Base-by-base conservation (phyloP, 768 basidiomycete genomes). In the Thelephora aurantiotincta region DNA sequence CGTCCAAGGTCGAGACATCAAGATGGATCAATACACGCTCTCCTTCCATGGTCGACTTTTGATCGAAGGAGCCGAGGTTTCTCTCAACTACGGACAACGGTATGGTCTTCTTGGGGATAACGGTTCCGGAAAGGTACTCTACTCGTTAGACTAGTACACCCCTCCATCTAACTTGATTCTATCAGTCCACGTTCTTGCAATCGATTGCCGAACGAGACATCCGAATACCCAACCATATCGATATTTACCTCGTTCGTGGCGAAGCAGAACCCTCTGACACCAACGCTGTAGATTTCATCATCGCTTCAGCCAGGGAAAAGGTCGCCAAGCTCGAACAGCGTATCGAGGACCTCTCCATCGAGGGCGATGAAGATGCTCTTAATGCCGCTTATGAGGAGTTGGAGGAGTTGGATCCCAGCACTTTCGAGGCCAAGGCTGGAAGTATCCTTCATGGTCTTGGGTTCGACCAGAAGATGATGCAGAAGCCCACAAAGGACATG, bases 361-460 rank as follows among this genome's bases (percentile, higher is more conserved):
- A 80, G 3, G 80, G 92, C 41, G 93, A 98, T 54, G 93, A 97
- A 30, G 57, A 73, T 30, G 89, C 86, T 2, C 77, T 99, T 19
- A 92, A 98, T 36, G 68, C 79, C 6, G 78, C 88, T 1, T 94
- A 96, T 63, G 94, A 98, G 64, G 91, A 94, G 64, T 75, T 98
- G 23, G 96, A 99, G 65, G 94, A 96, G 64, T 70, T 99, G 65
- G 94, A 99, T 67, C 93, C 96, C 2, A 74, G 65, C 51, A 96
- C 92, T 5, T 99, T 99, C 61, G 96, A 98, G 65, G 75, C 82
- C 34, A 98, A 98, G 67, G 94, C 96, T 1, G 86, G 84, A 46
- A 86, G 86, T 55, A 94, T 99, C 56, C 75, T 98, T n/a, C 87
- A 94, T 57, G 96, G 94, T 78, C 78, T 99, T 35, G 94, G 94